Percentiles rank a stretch among this genome's conserved stretches.
phyloP scores from a whole-genome alignment of 2,329 filamentous ascomycete species.

The Apiospora aurea region DNA sequence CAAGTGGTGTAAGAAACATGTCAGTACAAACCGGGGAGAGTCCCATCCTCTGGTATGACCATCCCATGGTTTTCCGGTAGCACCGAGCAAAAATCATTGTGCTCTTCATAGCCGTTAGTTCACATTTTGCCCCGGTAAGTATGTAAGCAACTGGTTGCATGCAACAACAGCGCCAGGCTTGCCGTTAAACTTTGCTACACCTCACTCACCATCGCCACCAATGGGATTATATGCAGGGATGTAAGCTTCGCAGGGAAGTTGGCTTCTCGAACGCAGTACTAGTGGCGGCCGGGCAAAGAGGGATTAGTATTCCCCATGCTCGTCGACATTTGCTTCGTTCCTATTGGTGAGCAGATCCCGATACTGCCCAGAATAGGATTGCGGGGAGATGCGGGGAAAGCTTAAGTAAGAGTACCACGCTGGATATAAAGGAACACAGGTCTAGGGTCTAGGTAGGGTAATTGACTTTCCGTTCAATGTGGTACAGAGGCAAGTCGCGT shows the following conservation, averaged over 20 bases:
- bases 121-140: no score
- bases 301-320: background rate
- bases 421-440: background rate
- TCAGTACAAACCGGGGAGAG: background rate
- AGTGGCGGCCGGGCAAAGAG: background rate
- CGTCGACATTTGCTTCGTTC: background rate
- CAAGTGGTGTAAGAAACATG: background rate
- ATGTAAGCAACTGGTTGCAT: background rate
- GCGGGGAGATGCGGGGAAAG: constrained; percentile 14
- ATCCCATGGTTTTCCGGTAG: background rate
- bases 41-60: background rate
- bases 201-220: background rate
- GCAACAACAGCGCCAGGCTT: background rate
- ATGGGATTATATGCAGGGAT: background rate
- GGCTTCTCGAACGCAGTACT: background rate
- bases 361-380: background rate
- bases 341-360: constrained; percentile 3
- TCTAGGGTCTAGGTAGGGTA: no score
- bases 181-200: background rate
- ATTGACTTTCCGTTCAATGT: background rate
- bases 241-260: background rate
- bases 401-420: background rate
- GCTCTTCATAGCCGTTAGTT: no score
- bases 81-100: background rate
- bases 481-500: background rate